Base-by-base conservation (phyloP, 2,329 filamentous ascomycete genomes). In the Ascochyta lentis region DNA sequence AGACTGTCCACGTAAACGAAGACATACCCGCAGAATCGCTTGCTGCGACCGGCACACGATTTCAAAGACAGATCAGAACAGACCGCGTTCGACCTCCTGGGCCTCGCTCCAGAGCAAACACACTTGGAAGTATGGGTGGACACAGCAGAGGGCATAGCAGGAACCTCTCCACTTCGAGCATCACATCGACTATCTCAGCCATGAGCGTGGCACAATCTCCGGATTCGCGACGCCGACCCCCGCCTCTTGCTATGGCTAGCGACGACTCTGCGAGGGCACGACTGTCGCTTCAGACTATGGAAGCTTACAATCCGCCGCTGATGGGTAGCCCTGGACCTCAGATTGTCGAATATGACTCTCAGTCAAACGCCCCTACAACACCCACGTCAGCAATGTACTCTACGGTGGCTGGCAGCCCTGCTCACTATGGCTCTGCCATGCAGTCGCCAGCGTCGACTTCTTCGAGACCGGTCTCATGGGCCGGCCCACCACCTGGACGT, bases 1-100 rank as follows among this genome's bases (percentile, higher is more conserved):
- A 97, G 76, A 98, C 95, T 0, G 95, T 99, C 1, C 95, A 99
- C 74, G 90, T 96, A 54, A 97, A 98, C 74, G 95, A 98, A 74
- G 92, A 97, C 54, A 99, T 99, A 31, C 95, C 95, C 3, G 87
- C 88, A 37, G 92, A 97, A 74, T 98, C 95, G 1, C 84, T 98
- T 19, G 95, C 95, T 15, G 95, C 94, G 4, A 95, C 91, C 1
- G 92, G 93, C 23, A 96, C 93, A 8, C 84, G 94, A 35, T 97
- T 96, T 67, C 94, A 97, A 69, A 85, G 94, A 59, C 93, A 97
- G 75, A 92, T 96, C 56, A 86, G 94, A 49, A 96, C 91, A 0
- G 93, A 97, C 63, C 83, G 92, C 56, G 89, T 94, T 31, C 85
- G 91, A 49, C 89, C 90, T 45, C 84, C 89, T 2, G 88, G 85